phyloP scores from a whole-genome alignment of 1,284 basidiomycete genomes.

The Leccinum fuscescens region DNA sequence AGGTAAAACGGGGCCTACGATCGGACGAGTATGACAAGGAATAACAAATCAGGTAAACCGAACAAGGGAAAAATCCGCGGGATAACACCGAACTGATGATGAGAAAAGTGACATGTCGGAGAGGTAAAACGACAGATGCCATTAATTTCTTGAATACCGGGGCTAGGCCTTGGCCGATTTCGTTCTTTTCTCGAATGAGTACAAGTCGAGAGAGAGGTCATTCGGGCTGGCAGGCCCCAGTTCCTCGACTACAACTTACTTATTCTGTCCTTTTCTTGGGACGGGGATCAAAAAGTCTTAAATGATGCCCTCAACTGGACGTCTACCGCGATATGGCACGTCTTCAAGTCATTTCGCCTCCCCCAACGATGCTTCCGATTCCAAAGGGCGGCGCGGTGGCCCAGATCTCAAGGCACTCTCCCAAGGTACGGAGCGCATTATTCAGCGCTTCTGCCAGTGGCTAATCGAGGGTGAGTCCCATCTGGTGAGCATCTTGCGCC shows the following conservation, averaged over 20 bases:
- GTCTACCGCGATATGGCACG: slow-evolving; percentile 11
- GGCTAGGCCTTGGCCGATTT: not conserved
- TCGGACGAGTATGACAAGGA: slow-evolving; percentile 12
- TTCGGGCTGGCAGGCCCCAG: slow-evolving; percentile 8
- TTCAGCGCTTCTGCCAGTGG: slow-evolving; percentile 9
- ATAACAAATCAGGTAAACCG: slow-evolving; percentile 2
- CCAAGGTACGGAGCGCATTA: slow-evolving; percentile 17
- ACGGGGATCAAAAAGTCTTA: slow-evolving; percentile 26
- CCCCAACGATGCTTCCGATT: slow-evolving; percentile 14
- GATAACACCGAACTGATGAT: slow-evolving; percentile 13
- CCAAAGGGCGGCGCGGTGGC: slow-evolving; percentile 2
- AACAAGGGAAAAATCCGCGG: slow-evolving; percentile 8
- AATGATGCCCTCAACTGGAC: not conserved
- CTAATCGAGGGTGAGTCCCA: slow-evolving; percentile 10
- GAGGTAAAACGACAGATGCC: slow-evolving; percentile 1
- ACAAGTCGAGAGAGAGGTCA: not conserved
- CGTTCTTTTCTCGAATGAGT: not conserved
- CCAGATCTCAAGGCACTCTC: slow-evolving; percentile 20
- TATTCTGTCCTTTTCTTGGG: not conserved
- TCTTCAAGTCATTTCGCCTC: slow-evolving; percentile 25
- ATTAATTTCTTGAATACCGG: slow-evolving; percentile 26
- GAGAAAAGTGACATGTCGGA: not conserved
- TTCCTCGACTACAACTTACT: slow-evolving; percentile 10
- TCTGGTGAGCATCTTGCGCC: slow-evolving; percentile 21
- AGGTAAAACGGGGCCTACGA: slow-evolving; percentile 16